phyloP scores from a whole-genome alignment of 129 eudicot genomes.

The Pulicaria dysenterica region DNA sequence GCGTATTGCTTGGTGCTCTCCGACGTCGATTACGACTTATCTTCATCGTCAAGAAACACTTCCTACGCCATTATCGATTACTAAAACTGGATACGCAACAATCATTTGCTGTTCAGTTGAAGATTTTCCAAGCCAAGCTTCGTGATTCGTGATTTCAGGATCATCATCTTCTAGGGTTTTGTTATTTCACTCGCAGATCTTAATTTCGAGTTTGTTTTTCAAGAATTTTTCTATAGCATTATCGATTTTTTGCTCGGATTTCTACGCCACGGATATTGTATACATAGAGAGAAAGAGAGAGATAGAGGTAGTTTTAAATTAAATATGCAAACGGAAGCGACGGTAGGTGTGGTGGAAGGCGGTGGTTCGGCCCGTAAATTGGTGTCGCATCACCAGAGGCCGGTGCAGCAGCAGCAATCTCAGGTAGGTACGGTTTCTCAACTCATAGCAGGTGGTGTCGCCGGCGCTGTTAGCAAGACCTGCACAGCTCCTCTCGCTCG shows the following conservation, averaged over 20 bases:
- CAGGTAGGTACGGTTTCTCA: slow-evolving; percentile 76
- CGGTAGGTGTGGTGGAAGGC: slow-evolving; percentile 77
- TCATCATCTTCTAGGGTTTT: slow-evolving; percentile 30
- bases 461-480: slow-evolving; percentile 95
- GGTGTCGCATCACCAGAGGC: slow-evolving; percentile 44
- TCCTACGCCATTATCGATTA: slow-evolving; percentile 14
- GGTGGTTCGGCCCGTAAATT: slow-evolving; percentile 53
- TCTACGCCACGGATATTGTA: background rate
- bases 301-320: background rate
- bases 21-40: slow-evolving; percentile 25
- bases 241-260: slow-evolving; percentile 11
- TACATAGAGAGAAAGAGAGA: background rate
- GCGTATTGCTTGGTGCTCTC: slow-evolving; percentile 35
- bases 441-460: slow-evolving; percentile 89
- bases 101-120: background rate
- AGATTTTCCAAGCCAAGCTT: slow-evolving; percentile 1
- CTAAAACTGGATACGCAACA: slow-evolving; percentile 2
- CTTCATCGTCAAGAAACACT: slow-evolving; percentile 21
- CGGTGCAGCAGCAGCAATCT: slow-evolving; percentile 53
- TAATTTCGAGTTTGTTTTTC: background rate
- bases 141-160: background rate
- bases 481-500: slow-evolving; percentile 99
- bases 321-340: slow-evolving; percentile 84
- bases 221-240: background rate
- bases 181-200: slow-evolving; percentile 23